Evolutionary conservation across 306 rosid species (phyloP), one percentile per base, ranked within the genome.

Genomic region (Acacia melanoxylon): DNA sequence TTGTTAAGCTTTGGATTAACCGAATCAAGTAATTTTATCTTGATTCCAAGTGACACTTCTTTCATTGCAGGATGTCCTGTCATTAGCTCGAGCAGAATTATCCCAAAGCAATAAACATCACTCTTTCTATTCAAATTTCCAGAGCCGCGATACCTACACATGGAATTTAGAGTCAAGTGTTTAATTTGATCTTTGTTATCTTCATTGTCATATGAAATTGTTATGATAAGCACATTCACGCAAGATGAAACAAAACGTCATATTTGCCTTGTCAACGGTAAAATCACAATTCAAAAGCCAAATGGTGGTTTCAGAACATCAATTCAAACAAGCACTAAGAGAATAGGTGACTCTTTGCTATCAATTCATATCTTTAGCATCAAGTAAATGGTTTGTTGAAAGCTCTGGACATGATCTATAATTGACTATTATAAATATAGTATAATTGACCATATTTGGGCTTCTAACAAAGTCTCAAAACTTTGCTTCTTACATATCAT

Each of bases 31-130:
- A 87, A 77, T 62, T 82, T 86, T 29, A 20, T 58, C 29, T 13
- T 20, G n/a, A 33, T 37, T 14, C 13, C 83, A 19, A 17, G 3
- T 80, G 62, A 27, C 11, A 1, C 17, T 65, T 82, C 2, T 48
- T 78, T 84, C 11, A 54, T 20, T 19, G 3, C 12, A 12, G 72
- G 27, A 4, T 12, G 68, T 1, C 88, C 83, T 0, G 85, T 84
- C 61, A 87, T 76, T 33, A 87, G 22, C 86, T 76, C 88, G 6
- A 87, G 78, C 19, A 87, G 77, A 78, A 87, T 76, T 56, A 87
- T 82, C 16, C 86, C 88, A 35, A 84, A 54, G 4, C 25, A 20
- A 0, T 54, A 54, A 8, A 54, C 25, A 19, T 54, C 61, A 54
- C 61, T 52, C 61, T 2, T 52, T 8, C 25, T 54, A 0, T 20